Base-by-base conservation (phyloP, 257 asterid species). In the Datura wrightii region DNA sequence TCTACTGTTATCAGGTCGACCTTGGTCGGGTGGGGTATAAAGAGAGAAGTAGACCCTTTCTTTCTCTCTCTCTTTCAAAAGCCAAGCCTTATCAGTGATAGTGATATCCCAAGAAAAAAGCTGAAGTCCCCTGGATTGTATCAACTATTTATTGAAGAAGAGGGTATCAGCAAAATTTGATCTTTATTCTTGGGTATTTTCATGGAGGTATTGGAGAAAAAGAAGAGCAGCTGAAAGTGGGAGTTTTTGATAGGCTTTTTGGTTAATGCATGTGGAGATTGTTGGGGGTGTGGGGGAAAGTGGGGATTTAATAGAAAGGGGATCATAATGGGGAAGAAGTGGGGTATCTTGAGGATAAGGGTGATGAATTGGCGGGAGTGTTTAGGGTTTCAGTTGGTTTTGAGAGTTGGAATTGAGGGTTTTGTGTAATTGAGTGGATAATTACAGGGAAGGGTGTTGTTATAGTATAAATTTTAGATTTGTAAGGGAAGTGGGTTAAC, bases 1-100 rank as follows among this genome's bases (percentile, higher is more conserved):
- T 87, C 92, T 85, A 87, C 92, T 90, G 92, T 89, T 83, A 89
- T 92, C 97, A 94, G 98, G 97, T 93, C 94, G 93, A 89, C 89
- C 96, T 91, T 86, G 91, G 91, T 90, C 91, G 91, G 90, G 87
- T 90, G 84, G 86, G 86, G 84, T 88, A 85, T 86, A 79, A 79
- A 86, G 83, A 58, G 10, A 79, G 42, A 83, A 71, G 79, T 66
- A 82, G 8, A 80, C 56, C 86, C 55, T 71, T 83, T 81, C 48
- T 13, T 15, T 14, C 46, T 86, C 79, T 84, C 83, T 85, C 79
- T 84, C 88, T 24, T 24, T 60, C 83, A 71, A 59, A 54, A 36
- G 31, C 59, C 18, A 54, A 36, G 31, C 59, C 18, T 54, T 16
- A 54, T 37, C 62, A 53, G 79, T n/a, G 87, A 83, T 62, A 85